A percentile compares a stretch with the other conserved stretches of the same genome.
phyloP scores from a whole-genome alignment of 306 rosid genomes.

The Malus asiatica region DNA sequence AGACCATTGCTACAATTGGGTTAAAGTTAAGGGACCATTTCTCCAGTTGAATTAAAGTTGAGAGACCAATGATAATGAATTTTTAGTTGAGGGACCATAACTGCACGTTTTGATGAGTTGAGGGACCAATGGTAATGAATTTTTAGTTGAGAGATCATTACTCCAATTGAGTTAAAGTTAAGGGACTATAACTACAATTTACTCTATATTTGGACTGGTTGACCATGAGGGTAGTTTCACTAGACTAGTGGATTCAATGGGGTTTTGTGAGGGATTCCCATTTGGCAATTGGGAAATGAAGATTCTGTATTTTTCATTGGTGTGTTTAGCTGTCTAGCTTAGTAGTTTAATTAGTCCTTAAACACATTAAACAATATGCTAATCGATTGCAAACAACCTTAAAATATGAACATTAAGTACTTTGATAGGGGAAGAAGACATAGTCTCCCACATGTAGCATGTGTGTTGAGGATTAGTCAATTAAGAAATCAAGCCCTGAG shows the following conservation, averaged over 20 bases:
- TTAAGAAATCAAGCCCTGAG: conserved; percentile 19
- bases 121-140: too few relatives aligned
- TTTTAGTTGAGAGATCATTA: too few relatives aligned
- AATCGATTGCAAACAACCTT: conserved; percentile 23
- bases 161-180: too few relatives aligned
- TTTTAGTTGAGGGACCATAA: too few relatives aligned
- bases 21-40: too few relatives aligned
- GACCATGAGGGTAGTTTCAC: conserved; percentile 32
- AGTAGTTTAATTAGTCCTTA: conserved; percentile 5
- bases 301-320: neutral
- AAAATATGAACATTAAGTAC: conserved; percentile 33
- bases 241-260: conserved; percentile 19
- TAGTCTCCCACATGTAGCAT: conserved; percentile 61
- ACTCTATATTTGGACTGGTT: conserved; percentile 9
- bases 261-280: conserved; percentile 19
- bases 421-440: conserved; percentile 32
- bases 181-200: too few relatives aligned
- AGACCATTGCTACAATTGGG: too few relatives aligned
- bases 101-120: too few relatives aligned
- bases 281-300: conserved; percentile 14
- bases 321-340: conserved; percentile 6
- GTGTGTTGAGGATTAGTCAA: conserved; percentile 41
- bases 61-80: too few relatives aligned
- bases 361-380: conserved; percentile 1
- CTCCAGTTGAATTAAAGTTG: too few relatives aligned